Evolutionary conservation across 805 yeast species (phyloP).

Genomic region (Barnettozyma botsteinii): DNA sequence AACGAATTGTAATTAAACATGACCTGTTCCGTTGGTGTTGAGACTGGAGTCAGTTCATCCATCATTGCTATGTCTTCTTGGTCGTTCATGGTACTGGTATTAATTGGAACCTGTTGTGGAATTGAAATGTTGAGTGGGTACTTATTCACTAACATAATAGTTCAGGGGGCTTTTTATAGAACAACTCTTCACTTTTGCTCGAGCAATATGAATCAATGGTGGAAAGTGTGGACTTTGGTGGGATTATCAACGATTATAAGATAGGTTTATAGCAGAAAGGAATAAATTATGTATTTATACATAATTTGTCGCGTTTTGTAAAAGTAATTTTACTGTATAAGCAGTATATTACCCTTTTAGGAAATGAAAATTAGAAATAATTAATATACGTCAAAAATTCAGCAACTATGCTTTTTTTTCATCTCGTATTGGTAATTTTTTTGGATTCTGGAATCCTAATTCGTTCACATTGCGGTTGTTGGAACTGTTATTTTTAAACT

Average conservation of each 20-base stretch:
- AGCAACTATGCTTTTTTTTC: neutral
- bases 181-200: neutral
- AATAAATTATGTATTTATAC: neutral
- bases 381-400: neutral
- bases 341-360: neutral
- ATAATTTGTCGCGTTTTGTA: too few relatives aligned
- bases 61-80: slow-evolving; percentile 14
- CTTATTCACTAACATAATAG: slow-evolving; percentile 18
- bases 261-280: too few relatives aligned
- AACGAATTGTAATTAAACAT: slow-evolving; percentile 9
- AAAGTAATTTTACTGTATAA: neutral
- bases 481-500: too few relatives aligned
- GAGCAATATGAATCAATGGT: neutral
- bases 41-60: slow-evolving; percentile 21
- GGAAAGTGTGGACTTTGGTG: too few relatives aligned
- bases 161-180: too few relatives aligned
- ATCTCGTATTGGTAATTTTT: neutral
- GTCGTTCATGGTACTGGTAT: neutral
- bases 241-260: too few relatives aligned
- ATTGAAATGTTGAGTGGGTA: slow-evolving; percentile 14
- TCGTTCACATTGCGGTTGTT: too few relatives aligned
- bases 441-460: too few relatives aligned
- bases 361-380: neutral
- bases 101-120: neutral
- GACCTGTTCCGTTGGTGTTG: slow-evolving; percentile 23